Evolutionary conservation across 805 yeast genomes (phyloP), one percentile per base, ranked within the genome.

Genomic region (Nakazawaea anatomiae): DNA sequence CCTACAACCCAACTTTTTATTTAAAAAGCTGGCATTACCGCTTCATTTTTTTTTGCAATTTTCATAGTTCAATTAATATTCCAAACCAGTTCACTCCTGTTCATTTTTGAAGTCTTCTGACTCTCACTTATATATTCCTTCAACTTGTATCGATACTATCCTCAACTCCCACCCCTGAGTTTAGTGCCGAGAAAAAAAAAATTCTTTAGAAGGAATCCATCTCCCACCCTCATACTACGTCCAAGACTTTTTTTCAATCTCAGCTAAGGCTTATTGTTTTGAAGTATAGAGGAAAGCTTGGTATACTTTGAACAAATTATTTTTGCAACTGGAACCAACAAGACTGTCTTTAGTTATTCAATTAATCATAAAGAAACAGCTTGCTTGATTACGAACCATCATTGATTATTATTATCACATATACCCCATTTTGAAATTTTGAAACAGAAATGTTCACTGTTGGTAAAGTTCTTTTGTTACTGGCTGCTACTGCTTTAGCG

Each of bases 401-500:
- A 18, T 18, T 18, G 25, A 18, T 18, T 18, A 18, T 18, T 18
- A 18, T 18, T 18, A 18, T 18, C 25, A 18, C 25, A 18, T 18
- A 18, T 18, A 18, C 25, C 25, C 25, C 25, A 18, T 18, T 18
- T 3, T 18, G 25, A 18, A 18, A 18, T 18, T 18, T 18, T 18
- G 25, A 18, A 18, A 18, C 3, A 18, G 3, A 18, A 18, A 18
- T 18, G 25, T 18, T 18, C 25, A 18, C 25, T 18, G 25, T 44
- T 34, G 43, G 43, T 18, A 46, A 29, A 46, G 38, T 28, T 6
- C 27, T 47, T 30, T 25, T 32, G 11, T 12, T 42, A 4, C 3
- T 36, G 9, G 11, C 36, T 8, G 47, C 47, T 1, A 29, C 31
- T 18, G 42, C 27, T 30, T 36, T 51, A 4, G 62, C 57, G 32